Evolutionary conservation across 352 stramenopile species (phyloP).

Genomic region (Phytophthora litchii): DNA sequence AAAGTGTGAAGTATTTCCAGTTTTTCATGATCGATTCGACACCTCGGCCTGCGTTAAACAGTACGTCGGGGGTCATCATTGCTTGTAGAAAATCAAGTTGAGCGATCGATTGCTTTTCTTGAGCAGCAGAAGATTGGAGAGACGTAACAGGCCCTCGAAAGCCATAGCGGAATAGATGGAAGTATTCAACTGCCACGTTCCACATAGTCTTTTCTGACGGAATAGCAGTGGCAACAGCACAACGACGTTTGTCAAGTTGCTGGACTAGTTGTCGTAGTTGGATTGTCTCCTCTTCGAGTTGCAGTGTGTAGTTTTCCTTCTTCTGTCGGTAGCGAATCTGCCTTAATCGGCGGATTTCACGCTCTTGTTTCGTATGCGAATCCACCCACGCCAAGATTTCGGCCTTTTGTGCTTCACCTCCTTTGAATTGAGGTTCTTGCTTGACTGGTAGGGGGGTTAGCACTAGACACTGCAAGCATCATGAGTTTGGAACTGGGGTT

Average conservation of each 20-base stretch:
- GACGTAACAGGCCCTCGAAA: not conserved
- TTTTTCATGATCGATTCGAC: slow-evolving; percentile 4
- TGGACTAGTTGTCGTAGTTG: slow-evolving; percentile 19
- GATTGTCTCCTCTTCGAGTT: slow-evolving; percentile 3
- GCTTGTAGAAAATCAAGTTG: slow-evolving; percentile 13
- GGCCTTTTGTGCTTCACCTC: slow-evolving; percentile 2
- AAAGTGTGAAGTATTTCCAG: slow-evolving; percentile 20
- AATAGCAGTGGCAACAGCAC: not conserved
- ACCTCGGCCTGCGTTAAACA: slow-evolving; percentile 13
- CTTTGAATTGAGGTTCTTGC: slow-evolving; percentile 8
- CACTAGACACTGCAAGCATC: slow-evolving; percentile 14
- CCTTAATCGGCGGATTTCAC: slow-evolving; percentile 6
- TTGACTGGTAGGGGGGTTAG: not conserved
- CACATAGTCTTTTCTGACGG: slow-evolving; percentile 5
- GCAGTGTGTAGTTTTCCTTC: slow-evolving; percentile 13
- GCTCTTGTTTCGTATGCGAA: not conserved
- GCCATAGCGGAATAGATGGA: slow-evolving; percentile 20
- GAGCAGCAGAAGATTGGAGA: not conserved
- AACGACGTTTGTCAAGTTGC: slow-evolving; percentile 11
- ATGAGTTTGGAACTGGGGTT: slow-evolving; percentile 9
- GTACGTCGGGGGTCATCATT: slow-evolving; percentile 7
- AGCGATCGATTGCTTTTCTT: not conserved
- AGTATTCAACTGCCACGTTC: slow-evolving; percentile 23
- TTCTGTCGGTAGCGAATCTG: slow-evolving; percentile 31
- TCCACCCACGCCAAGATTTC: slow-evolving; percentile 15